Conservation (phyloP, 2,329 filamentous ascomycete species). For the Magnaporthiopsis incrustans region DNA sequence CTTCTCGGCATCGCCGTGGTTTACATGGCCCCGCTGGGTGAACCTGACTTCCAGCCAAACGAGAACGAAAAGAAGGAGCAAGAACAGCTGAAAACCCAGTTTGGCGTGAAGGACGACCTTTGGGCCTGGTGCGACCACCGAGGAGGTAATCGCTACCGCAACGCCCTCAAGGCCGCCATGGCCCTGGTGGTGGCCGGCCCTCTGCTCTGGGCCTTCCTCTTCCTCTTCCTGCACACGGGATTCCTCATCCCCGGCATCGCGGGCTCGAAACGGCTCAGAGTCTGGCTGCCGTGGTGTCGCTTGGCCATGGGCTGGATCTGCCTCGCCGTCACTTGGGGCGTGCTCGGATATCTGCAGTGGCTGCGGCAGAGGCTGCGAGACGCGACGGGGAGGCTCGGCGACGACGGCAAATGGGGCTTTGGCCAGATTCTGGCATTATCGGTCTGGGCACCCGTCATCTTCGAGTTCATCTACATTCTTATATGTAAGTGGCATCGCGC, state of each 20-base stretch:
- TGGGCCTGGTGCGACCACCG: constrained; percentile 12
- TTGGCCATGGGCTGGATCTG: constrained; percentile 9
- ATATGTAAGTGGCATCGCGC: constrained; percentile 9
- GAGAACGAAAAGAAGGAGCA: constrained; percentile 3
- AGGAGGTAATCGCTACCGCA: constrained; percentile 13
- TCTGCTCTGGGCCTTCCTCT: constrained; percentile 12
- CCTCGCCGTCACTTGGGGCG: constrained; percentile 11
- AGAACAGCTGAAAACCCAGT: not conserved
- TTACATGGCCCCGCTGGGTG: constrained; percentile 12
- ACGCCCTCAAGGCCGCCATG: constrained; percentile 5
- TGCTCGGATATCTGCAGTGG: constrained; percentile 8
- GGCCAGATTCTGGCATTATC: constrained; percentile 14
- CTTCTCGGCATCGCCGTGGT: constrained; percentile 9
- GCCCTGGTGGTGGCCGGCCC: constrained; percentile 13
- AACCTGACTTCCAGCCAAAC: constrained; percentile 12
- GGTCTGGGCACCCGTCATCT: constrained; percentile 9
- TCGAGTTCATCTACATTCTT: constrained; percentile 10
- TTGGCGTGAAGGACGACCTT: not conserved
- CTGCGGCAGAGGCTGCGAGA: constrained; percentile 10
- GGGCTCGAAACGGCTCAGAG: constrained; percentile 3
- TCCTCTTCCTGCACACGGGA: constrained; percentile 12
- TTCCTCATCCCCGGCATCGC: constrained; percentile 11
- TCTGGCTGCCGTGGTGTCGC: constrained; percentile 7
- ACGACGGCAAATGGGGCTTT: constrained; percentile 10
- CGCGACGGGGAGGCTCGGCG: constrained; percentile 9